Percentiles rank a stretch among this genome's conserved stretches.
Evolutionary conservation across 257 asterid genomes (phyloP).

Genomic region (Petrea volubilis): DNA sequence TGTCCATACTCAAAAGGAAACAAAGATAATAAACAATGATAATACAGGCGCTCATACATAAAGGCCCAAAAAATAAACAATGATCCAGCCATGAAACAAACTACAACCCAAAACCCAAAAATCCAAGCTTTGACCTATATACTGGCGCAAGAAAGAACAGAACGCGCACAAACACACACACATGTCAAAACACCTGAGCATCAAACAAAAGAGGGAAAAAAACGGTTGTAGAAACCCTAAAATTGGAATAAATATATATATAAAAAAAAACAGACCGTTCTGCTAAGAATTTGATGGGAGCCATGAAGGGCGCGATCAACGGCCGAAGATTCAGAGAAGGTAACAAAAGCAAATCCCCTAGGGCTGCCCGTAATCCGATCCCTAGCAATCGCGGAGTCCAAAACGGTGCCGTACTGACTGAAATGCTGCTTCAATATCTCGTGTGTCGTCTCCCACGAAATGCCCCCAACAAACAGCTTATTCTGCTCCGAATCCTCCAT

Average conservation of each 20-base stretch:
- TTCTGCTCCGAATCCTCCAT: conserved; percentile 76
- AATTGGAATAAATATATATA: neutral
- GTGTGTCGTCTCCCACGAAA: conserved; percentile 88
- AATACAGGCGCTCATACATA: neutral
- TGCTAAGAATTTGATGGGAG: conserved; percentile 66
- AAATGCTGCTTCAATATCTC: conserved; percentile 63
- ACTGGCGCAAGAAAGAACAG: neutral
- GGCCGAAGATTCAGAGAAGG: conserved; percentile 68
- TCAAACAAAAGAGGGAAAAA: neutral
- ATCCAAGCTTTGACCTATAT: neutral
- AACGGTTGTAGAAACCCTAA: conserved; percentile 17
- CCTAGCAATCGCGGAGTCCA: conserved; percentile 53
- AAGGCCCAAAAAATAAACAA: neutral
- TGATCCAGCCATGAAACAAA: neutral
- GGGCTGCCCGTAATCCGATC: conserved; percentile 65
- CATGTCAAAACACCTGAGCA: neutral
- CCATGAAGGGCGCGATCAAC: conserved; percentile 69
- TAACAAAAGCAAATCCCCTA: conserved; percentile 87
- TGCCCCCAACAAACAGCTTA: conserved; percentile 90
- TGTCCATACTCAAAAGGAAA: conserved; percentile 3
- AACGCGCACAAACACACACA: neutral
- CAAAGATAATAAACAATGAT: neutral
- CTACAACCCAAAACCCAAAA: neutral
- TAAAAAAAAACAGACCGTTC: conserved; percentile 63
- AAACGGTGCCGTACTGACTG: conserved; percentile 65